Conservation (phyloP, 495 filamentous ascomycete genomes). For the Opeltia flavorubescens region DNA sequence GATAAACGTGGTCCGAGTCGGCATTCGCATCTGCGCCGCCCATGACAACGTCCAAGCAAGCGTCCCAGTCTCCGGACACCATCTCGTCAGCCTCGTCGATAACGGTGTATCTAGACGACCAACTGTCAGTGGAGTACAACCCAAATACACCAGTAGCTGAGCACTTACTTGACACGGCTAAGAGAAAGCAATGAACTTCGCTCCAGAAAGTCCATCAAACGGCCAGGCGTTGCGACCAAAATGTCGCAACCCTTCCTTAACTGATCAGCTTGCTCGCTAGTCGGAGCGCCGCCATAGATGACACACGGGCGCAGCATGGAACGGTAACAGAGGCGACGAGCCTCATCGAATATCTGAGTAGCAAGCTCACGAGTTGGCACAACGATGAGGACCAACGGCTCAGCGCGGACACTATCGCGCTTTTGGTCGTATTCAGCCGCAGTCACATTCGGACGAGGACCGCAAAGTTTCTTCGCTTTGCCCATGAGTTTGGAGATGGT, state of each 20-base stretch:
- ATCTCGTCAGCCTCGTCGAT: constrained; percentile 96
- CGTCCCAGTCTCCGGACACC: constrained; percentile 60
- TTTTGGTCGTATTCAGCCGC: constrained; percentile 25
- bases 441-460: constrained; percentile 50
- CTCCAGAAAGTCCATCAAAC: constrained; percentile 69
- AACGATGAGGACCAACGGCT: constrained; percentile 79
- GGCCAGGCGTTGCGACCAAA: constrained; percentile 75
- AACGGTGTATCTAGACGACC: constrained; percentile 63
- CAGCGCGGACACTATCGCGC: constrained; percentile 42
- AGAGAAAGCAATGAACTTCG: constrained; percentile 54
- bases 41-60: constrained; percentile 56
- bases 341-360: constrained; percentile 87
- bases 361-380: constrained; percentile 79
- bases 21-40: constrained; percentile 59
- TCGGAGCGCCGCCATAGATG: constrained; percentile 70
- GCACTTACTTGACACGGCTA: constrained; percentile 53
- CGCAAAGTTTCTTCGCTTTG: constrained; percentile 72
- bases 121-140: neutral
- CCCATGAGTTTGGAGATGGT: constrained; percentile 86
- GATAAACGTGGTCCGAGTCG: constrained; percentile 65
- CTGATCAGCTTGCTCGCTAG: constrained; percentile 49
- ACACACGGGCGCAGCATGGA: constrained; percentile 91
- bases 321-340: constrained; percentile 79
- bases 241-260: constrained; percentile 78
- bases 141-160: constrained; percentile 5